Evolutionary conservation across 768 basidiomycete genomes (phyloP).

Genomic region (Lactifluus pinguis): DNA sequence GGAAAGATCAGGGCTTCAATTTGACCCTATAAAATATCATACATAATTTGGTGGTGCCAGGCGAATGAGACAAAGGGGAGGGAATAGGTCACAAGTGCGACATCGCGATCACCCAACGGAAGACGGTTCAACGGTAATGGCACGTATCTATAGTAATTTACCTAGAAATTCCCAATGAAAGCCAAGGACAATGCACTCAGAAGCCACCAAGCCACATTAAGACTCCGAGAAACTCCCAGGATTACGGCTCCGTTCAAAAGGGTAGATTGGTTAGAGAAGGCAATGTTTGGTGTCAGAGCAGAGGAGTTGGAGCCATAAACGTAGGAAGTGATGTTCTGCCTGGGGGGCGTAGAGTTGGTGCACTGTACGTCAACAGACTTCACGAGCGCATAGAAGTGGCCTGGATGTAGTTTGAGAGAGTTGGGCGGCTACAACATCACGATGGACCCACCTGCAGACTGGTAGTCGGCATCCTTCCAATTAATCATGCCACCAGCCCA

Average conservation of each 20-base stretch:
- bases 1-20: no score
- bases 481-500: conserved; percentile 83
- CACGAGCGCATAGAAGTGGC: conserved; percentile 64
- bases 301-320: conserved; percentile 51
- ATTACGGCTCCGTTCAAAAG: conserved; percentile 40
- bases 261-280: conserved; percentile 50
- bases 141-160: background rate
- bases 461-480: conserved; percentile 74
- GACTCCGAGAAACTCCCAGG: background rate
- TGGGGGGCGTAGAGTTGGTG: conserved; percentile 37
- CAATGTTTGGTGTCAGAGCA: conserved; percentile 41
- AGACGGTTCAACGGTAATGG: no score
- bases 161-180: background rate
- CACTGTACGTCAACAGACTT: conserved; percentile 58
- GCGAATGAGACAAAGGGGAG: no score
- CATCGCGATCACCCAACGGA: no score
- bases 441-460: conserved; percentile 39
- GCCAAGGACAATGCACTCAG: background rate
- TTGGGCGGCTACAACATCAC: background rate
- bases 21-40: no score
- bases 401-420: conserved; percentile 23
- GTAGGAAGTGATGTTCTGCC: conserved; percentile 49
- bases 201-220: background rate
- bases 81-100: no score
- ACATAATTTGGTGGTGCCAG: no score